Base-by-base conservation (phyloP, 495 filamentous ascomycete species). In the Acidiella bohemica region DNA sequence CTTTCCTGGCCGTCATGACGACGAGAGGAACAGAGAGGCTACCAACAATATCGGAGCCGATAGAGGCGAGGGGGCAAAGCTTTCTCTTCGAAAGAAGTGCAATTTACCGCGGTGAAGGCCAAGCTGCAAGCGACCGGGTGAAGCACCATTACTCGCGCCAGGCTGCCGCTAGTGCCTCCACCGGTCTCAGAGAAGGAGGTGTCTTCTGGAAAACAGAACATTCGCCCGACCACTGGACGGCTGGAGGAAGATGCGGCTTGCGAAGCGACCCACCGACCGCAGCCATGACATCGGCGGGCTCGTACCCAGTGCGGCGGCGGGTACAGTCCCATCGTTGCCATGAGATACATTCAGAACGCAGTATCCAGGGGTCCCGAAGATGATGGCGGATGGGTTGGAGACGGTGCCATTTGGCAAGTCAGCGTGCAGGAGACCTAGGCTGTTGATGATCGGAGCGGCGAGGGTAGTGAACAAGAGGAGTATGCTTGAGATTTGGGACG, bases 61-160 rank as follows among this genome's bases (percentile, higher is more conserved):
- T n/a, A n/a, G n/a, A n/a, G n/a, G n/a, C n/a, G n/a, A n/a, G n/a
- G n/a, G n/a, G n/a, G n/a, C n/a, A n/a, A n/a, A n/a, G n/a, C n/a
- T n/a, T n/a, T n/a, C n/a, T n/a, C n/a, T n/a, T n/a, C n/a, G n/a
- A n/a, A n/a, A n/a, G n/a, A n/a, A n/a, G n/a, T n/a, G n/a, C n/a
- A n/a, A n/a, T n/a, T n/a, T n/a, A 76, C 76, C 39, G 73, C 65
- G 54, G 76, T 67, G 60, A 76, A 75, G 42, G 65, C 60, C 12
- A 76, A 43, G 14, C 60, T 72, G 37, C 64, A 67, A 4, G 67
- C 72, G 56, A 78, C 63, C 8, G 73, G 73, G 58, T 78, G 73
- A 34, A 78, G 63, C 38, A 78, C 49, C 67, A 78, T 69, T 35
- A 67, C 71, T 36, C 58, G 61, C 12, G 73, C 76, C 5, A 78